Evolutionary conservation across 1,284 basidiomycete species (phyloP).

Genomic region (Malassezia obtusa): DNA sequence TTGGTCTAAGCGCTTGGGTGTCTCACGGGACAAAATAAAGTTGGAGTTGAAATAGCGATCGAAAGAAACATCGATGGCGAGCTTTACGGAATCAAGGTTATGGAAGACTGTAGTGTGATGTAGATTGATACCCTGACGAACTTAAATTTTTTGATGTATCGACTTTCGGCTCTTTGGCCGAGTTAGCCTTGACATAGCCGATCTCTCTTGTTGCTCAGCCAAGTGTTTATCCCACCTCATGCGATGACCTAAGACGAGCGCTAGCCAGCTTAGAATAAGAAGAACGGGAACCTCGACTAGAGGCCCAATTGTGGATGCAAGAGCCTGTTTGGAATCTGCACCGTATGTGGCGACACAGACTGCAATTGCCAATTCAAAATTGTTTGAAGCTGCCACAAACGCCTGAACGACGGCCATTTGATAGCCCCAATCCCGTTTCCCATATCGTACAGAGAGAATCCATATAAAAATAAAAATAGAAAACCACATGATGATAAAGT

Average conservation of each 20-base stretch:
- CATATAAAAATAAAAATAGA: constrained; percentile 56
- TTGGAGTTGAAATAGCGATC: constrained; percentile 42
- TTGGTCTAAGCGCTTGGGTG: too few relatives aligned
- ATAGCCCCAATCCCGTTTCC: constrained; percentile 39
- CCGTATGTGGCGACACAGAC: constrained; percentile 65
- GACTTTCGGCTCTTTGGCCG: too few relatives aligned
- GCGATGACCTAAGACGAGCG: constrained; percentile 53
- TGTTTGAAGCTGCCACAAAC: constrained; percentile 53
- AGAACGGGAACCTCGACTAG: constrained; percentile 57
- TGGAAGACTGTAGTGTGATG: constrained; percentile 30
- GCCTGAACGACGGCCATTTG: constrained; percentile 50
- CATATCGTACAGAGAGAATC: constrained; percentile 26
- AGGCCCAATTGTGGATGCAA: constrained; percentile 33
- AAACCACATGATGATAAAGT: constrained; percentile 69
- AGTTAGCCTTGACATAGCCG: too few relatives aligned
- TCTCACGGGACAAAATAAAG: too few relatives aligned
- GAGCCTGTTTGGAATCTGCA: constrained; percentile 23
- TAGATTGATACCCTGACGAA: constrained; percentile 15
- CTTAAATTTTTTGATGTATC: not conserved
- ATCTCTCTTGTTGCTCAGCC: not conserved
- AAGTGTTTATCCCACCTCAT: constrained; percentile 18
- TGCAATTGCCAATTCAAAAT: constrained; percentile 63
- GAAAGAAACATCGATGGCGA: constrained; percentile 43
- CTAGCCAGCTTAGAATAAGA: constrained; percentile 62
- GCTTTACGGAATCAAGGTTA: constrained; percentile 45